Base-by-base conservation (phyloP, 805 yeast species). In the Isabelozyma rhagii region DNA sequence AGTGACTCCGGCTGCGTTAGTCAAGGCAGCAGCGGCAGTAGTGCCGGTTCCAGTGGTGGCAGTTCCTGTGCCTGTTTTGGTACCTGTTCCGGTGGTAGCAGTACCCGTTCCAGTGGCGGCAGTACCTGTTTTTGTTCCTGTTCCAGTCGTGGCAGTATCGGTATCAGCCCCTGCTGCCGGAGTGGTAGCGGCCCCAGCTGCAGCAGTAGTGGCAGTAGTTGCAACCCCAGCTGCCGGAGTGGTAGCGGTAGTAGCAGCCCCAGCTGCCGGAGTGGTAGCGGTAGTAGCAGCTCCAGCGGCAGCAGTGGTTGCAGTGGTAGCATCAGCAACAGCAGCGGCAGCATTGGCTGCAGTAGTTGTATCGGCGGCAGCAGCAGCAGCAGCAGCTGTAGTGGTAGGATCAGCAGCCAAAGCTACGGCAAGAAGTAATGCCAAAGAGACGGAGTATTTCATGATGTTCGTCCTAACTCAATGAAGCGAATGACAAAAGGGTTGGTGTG, bases 221-320 rank as follows among this genome's bases (percentile, higher is more conserved):
- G 62, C 54, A 5, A 59, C 50, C 11, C 62, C 46, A 28, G 55
- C 50, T 13, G 61, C 52, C 5, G 61, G 55, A 5, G 59, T 53
- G 17, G 56, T 48, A 8, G 58, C 43, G 11, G 60, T 43, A 28
- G 59, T 51, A 38, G 59, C 41, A 17, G 63, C 55, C 39, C 56
- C 59, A 14, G 60, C 54, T 15, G 50, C 54, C 5, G 57, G 52
- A 31, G 62, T 50, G 27, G 57, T 48, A 15, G 62, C 51, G 31
- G 54, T 49, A 10, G 61, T 43, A 17, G 60, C 48, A 3, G 52
- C 54, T 53, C 57, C 15, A 53, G 47, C 46, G 15, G 46, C 47
- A 7, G 48, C 34, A 25, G 50, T 54, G 14, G 49, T 46, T 34
- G 51, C 43, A 34, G 51, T 54, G 47, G 60, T 50, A 11, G 50